Base-by-base conservation (phyloP, 306 rosid genomes). In the Lupinus albus region DNA sequence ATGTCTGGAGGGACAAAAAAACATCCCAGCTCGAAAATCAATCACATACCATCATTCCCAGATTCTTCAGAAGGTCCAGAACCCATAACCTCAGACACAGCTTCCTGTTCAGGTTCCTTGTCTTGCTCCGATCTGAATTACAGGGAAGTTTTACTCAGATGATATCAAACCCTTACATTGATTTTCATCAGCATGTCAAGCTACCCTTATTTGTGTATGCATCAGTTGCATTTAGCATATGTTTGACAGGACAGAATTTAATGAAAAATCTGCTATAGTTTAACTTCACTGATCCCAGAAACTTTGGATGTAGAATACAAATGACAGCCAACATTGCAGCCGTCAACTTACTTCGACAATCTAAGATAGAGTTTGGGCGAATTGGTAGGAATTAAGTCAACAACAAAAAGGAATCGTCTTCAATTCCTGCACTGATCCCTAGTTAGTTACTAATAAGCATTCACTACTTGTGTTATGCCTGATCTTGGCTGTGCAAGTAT, bases 51-150 rank as follows among this genome's bases (percentile, higher is more conserved):
- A 77, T 88, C 91, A 30, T 57, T 66, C 46, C 80, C 78, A 57
- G 95, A 77, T 54, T 91, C 99, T 79, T 82, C 92, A 68, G 89
- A 71, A 55, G 86, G 84, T 68, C 89, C 95, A 58, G 96, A 88
- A 76, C 97, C 91, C 44, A 58, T 82, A 73, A 73, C 85, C 84
- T 86, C 97, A 47, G 95, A 78, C 33, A 84, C 77, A 44, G 81
- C 84, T 84, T 94, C 97, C 70, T 25, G 84, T 82, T 91, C 99
- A 17, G 96, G 99, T 76, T 91, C 97, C 80, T 84, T 94, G 79
- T 94, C 99, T 84, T 94, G 99, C 88, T 91, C 99, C 15, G 97
- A 85, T 78, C 99, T 94, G 75, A 78, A 64, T 67, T 11, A 79
- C 14, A 49, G 49, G 60, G 61, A 55, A 71, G 15, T 38, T 57